A percentile compares a stretch with the other conserved stretches of the same genome.
These are phyloP conservation scores for Nigrospora osmanthi DNA, from an alignment of 2,329 filamentous ascomycete species.

Conservation along the genomic window DNA sequence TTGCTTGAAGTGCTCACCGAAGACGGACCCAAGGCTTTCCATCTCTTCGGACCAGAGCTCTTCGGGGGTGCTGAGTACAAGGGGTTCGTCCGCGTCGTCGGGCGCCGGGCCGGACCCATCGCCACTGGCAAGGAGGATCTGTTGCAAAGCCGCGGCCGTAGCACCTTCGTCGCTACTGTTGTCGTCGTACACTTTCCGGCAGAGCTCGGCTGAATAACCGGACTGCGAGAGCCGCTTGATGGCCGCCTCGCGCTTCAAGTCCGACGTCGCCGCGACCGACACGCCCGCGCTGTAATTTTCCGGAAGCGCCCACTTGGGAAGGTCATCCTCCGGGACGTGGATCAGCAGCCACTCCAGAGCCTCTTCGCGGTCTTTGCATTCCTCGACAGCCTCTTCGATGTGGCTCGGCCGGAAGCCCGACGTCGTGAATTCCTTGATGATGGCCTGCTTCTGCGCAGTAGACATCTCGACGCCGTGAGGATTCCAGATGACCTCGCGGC, in stretches of 20 bases:
- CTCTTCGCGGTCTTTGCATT: constrained; percentile 89
- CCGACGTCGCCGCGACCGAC: constrained; percentile 66
- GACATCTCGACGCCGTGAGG: constrained; percentile 64
- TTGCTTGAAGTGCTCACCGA: constrained; percentile 62
- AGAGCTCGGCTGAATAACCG: constrained; percentile 81
- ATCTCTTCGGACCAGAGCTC: constrained; percentile 82
- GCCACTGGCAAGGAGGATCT: constrained; percentile 50
- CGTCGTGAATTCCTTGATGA: constrained; percentile 67
- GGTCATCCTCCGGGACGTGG: constrained; percentile 92
- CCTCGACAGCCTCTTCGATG: constrained; percentile 75
- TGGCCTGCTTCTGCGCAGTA: constrained; percentile 42
- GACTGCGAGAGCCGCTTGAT: constrained; percentile 74
- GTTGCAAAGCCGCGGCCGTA: constrained; percentile 75
- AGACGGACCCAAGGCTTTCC: constrained; percentile 76
- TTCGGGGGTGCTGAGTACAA: constrained; percentile 42
- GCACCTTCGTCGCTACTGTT: constrained; percentile 63
- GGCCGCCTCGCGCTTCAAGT: constrained; percentile 72
- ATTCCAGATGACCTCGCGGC: constrained; percentile 80
- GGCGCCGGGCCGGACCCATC: constrained; percentile 13
- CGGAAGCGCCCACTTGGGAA: constrained; percentile 87
- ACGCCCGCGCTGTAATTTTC: constrained; percentile 89
- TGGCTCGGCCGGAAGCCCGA: constrained; percentile 87
- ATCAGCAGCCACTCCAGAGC: constrained; percentile 93
- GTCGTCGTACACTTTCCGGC: constrained; percentile 67
- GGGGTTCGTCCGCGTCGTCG: constrained; percentile 32